These are phyloP conservation scores for Stylosanthes scabra DNA, from an alignment of 331 rosid species.

Conservation along the genomic window DNA sequence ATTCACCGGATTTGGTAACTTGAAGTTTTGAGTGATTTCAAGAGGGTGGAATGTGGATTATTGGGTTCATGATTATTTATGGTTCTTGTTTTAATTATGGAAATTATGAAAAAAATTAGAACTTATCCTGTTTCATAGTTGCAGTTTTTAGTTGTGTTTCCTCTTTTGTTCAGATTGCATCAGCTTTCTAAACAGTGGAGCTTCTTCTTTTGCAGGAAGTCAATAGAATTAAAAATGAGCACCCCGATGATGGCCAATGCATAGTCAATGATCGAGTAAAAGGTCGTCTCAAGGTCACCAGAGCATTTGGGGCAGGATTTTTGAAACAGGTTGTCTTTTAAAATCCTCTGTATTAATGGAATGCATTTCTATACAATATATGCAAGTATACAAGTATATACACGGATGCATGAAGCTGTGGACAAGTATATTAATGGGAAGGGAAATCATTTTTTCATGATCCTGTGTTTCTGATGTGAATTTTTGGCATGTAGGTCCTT, in stretches of 20 bases:
- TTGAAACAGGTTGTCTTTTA: conserved; percentile 77
- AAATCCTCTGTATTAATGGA: conserved; percentile 30
- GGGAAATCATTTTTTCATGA: conserved; percentile 5
- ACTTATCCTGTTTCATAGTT: conserved; percentile 31
- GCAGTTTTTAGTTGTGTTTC: conserved; percentile 16
- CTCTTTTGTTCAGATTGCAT: conserved; percentile 25
- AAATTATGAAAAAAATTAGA: conserved; percentile 10
- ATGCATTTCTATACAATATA: conserved; percentile 3
- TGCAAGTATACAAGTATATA: too few relatives aligned
- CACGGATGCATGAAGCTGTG: too few relatives aligned
- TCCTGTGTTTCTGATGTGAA: background rate
- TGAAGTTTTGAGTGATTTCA: conserved; percentile 13
- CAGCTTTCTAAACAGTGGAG: conserved; percentile 31
- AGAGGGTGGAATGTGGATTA: conserved; percentile 27
- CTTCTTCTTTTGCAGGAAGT: conserved; percentile 70
- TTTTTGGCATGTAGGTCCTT: conserved; percentile 5
- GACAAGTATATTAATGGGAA: conserved; percentile 8
- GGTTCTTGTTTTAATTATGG: conserved; percentile 24
- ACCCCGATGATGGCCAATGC: conserved; percentile 88
- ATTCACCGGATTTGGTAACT: conserved; percentile 10
- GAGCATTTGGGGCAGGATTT: conserved; percentile 98
- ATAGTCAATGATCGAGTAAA: conserved; percentile 94
- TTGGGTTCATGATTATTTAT: background rate
- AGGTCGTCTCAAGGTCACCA: conserved; percentile 96
- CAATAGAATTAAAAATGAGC: conserved; percentile 86